Evolutionary conservation across 1,284 basidiomycete species (phyloP).

Genomic region (Wolfiporia cocos): DNA sequence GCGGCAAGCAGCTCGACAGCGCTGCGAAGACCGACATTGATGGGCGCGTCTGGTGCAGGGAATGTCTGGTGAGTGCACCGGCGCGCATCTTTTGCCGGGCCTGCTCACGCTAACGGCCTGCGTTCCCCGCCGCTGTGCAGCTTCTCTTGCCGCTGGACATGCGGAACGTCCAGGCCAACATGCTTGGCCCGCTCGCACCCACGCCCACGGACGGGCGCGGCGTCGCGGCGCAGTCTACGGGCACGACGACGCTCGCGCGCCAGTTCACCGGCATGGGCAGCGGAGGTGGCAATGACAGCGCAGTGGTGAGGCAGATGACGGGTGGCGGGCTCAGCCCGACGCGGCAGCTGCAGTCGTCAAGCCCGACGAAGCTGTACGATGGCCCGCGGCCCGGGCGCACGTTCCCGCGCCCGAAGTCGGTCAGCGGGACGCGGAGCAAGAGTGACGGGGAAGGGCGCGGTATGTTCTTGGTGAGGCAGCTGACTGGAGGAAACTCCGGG

Average conservation of each 20-base stretch:
- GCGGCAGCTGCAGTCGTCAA: conserved; percentile 35
- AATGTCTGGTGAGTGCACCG: conserved; percentile 59
- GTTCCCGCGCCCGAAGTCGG: conserved; percentile 30
- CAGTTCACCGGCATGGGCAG: conserved; percentile 65
- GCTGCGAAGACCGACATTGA: conserved; percentile 70
- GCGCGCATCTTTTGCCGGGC: conserved; percentile 5
- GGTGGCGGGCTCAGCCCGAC: conserved; percentile 63
- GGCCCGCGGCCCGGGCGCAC: conserved; percentile 23
- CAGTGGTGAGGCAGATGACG: conserved; percentile 52
- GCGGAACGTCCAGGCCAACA: conserved; percentile 44
- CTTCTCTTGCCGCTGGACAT: conserved; percentile 47
- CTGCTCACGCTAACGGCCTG: too few species aligned
- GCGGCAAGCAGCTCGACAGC: conserved; percentile 76
- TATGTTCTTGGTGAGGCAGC: conserved; percentile 45
- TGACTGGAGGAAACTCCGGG: conserved; percentile 49
- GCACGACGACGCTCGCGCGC: conserved; percentile 64
- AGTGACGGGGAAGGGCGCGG: conserved; percentile 30
- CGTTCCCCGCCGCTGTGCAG: conserved; percentile 30
- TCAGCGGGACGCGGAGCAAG: conserved; percentile 27
- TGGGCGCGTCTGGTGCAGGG: conserved; percentile 75
- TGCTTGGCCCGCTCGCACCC: conserved; percentile 37
- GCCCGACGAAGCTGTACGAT: conserved; percentile 29
- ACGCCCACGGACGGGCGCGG: conserved; percentile 38
- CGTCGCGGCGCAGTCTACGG: conserved; percentile 51
- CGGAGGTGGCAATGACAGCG: conserved; percentile 37